Conservation (phyloP, 352 stramenopile genomes). For the Blastocystis sp. region DNA sequence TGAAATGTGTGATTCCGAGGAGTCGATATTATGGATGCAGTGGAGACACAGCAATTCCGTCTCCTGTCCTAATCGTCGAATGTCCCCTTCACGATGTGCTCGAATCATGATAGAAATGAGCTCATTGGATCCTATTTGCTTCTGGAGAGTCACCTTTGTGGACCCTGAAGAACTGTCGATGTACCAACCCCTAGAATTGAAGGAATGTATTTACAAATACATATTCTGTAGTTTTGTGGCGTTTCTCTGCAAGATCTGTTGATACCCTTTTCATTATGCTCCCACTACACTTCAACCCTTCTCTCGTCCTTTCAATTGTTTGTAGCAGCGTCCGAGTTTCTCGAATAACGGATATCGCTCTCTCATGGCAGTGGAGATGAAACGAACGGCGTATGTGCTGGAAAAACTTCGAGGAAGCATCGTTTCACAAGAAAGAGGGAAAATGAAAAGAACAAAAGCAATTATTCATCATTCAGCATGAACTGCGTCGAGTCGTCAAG, state of each 20-base stretch:
- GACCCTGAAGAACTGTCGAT: neutral
- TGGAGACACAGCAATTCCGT: neutral
- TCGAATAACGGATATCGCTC: too few species aligned
- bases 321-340: too few species aligned
- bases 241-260: neutral
- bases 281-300: neutral
- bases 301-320: too few species aligned
- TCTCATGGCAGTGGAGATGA: neutral
- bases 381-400: neutral
- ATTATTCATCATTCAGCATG: slow-evolving; percentile 23
- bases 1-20: neutral
- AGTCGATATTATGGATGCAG: slow-evolving; percentile 13
- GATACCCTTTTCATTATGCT: neutral
- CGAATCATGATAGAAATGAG: neutral
- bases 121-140: neutral
- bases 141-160: neutral
- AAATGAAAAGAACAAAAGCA: neutral
- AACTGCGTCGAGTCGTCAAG: slow-evolving; percentile 37
- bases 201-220: neutral
- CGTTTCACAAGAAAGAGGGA: neutral
- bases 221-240: neutral
- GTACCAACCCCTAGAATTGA: neutral
- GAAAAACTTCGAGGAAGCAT: too few species aligned
- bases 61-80: neutral
- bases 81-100: neutral